Conservation (phyloP, 129 eudicot species). For the Chrysanthemum seticuspe region DNA sequence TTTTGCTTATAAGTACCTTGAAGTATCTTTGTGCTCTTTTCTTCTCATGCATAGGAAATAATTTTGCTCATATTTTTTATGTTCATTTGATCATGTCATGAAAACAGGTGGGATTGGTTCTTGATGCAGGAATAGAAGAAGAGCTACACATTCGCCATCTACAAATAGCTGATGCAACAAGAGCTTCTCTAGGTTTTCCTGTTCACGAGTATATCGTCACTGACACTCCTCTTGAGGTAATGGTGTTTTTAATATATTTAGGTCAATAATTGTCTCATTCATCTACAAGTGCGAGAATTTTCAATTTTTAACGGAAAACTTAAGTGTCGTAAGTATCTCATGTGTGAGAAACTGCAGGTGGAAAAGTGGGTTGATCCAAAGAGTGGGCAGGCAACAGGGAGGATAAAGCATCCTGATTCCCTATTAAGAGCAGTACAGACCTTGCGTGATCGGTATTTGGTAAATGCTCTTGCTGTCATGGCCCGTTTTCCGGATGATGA, state of each 20-base stretch:
- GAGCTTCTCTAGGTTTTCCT: constrained; percentile 98
- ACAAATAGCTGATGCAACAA: constrained; percentile 90
- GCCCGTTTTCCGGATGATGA: constrained; percentile 98
- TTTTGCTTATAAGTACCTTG: not conserved
- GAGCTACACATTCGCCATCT: constrained; percentile 77
- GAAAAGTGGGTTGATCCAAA: constrained; percentile 80
- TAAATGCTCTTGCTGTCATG: constrained; percentile 86
- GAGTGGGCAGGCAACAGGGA: constrained; percentile 91
- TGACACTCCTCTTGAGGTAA: constrained; percentile 73
- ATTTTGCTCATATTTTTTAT: constrained; percentile 9
- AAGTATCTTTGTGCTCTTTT: not conserved
- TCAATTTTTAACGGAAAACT: not conserved
- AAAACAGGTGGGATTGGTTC: constrained; percentile 87
- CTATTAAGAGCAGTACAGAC: constrained; percentile 71
- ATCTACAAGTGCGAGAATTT: not conserved
- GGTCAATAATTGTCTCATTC: not conserved
- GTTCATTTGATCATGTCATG: constrained; percentile 24
- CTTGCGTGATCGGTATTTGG: constrained; percentile 49
- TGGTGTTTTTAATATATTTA: not conserved
- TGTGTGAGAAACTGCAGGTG: constrained; percentile 45
- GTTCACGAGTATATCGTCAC: constrained; percentile 76
- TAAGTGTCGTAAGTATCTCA: not conserved
- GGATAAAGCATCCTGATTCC: constrained; percentile 79
- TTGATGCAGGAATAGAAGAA: constrained; percentile 93
- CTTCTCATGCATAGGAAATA: constrained; percentile 8